Percentiles rank a stretch among this genome's conserved stretches.
These are phyloP conservation scores for Phialophora verrucosa DNA, from an alignment of 2,329 filamentous ascomycete genomes.

Conservation along the genomic window DNA sequence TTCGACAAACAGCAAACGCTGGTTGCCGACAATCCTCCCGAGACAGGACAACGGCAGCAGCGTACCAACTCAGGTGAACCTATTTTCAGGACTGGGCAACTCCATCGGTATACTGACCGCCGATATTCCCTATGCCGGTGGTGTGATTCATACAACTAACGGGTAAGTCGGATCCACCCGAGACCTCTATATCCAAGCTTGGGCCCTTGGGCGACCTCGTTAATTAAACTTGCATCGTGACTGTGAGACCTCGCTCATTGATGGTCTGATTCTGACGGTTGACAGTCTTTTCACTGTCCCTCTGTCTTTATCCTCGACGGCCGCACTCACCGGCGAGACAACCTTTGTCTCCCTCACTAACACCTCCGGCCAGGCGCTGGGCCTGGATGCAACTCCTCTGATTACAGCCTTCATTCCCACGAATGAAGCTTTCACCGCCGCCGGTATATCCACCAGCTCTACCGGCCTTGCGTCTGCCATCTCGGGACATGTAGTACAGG, in stretches of 20 bases:
- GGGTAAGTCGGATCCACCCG: conserved; percentile 1
- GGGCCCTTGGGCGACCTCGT: background rate
- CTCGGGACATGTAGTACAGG: conserved; percentile 9
- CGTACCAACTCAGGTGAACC: conserved; percentile 5
- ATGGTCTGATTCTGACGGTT: background rate
- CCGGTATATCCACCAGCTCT: conserved; percentile 2
- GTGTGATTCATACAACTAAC: conserved; percentile 16
- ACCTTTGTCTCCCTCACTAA: conserved; percentile 15
- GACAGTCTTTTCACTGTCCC: conserved; percentile 17
- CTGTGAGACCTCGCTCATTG: background rate
- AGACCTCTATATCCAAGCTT: background rate
- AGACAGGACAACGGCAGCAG: conserved; percentile 15
- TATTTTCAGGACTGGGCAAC: conserved; percentile 17
- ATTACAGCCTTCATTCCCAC: conserved; percentile 19
- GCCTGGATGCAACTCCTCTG: conserved; percentile 11
- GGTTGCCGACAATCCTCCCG: conserved; percentile 3
- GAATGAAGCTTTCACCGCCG: conserved; percentile 12
- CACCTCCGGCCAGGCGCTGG: background rate
- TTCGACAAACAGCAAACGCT: conserved; percentile 11
- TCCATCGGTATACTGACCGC: conserved; percentile 9
- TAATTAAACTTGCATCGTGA: background rate
- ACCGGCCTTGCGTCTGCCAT: conserved; percentile 3
- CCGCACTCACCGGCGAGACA: conserved; percentile 7
- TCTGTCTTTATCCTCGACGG: conserved; percentile 8
- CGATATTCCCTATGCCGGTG: conserved; percentile 14